Evolutionary conservation across 1,139 yeast genomes (phyloP).

Genomic region (Lodderomyces beijingensis): DNA sequence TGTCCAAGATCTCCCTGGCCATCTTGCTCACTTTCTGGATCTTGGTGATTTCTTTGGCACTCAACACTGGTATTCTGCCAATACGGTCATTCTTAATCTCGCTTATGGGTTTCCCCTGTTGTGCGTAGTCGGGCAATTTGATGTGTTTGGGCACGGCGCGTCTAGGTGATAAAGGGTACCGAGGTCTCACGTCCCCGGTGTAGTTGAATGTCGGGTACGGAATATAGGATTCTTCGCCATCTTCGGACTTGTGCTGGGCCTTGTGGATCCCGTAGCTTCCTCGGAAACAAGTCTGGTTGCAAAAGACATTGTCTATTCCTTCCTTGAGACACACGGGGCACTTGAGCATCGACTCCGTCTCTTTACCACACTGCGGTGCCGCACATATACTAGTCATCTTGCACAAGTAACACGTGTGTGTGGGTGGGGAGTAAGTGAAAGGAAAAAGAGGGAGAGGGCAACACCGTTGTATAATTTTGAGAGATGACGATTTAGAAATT

Average conservation of each 20-base stretch:
- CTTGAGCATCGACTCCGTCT: slow-evolving; percentile 68
- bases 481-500: no score
- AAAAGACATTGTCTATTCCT: slow-evolving; percentile 60
- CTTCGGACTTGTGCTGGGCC: slow-evolving; percentile 43
- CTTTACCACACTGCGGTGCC: slow-evolving; percentile 81
- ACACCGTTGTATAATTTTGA: no score
- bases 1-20: slow-evolving; percentile 87
- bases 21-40: slow-evolving; percentile 68
- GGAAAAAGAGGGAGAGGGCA: no score
- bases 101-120: slow-evolving; percentile 69
- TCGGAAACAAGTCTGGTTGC: slow-evolving; percentile 83
- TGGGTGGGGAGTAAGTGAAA: not conserved
- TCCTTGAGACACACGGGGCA: slow-evolving; percentile 90
- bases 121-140: slow-evolving; percentile 80
- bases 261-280: slow-evolving; percentile 64
- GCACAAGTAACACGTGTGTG: no score
- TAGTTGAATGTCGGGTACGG: slow-evolving; percentile 81
- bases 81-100: slow-evolving; percentile 74
- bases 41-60: slow-evolving; percentile 63
- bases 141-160: slow-evolving; percentile 70
- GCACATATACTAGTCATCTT: slow-evolving; percentile 39
- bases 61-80: slow-evolving; percentile 59
- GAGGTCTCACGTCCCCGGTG: slow-evolving; percentile 72
- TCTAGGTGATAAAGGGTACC: slow-evolving; percentile 74
- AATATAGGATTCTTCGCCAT: slow-evolving; percentile 54